Base-by-base conservation (phyloP, 257 asterid genomes). In the Haberlea rhodopensis region DNA sequence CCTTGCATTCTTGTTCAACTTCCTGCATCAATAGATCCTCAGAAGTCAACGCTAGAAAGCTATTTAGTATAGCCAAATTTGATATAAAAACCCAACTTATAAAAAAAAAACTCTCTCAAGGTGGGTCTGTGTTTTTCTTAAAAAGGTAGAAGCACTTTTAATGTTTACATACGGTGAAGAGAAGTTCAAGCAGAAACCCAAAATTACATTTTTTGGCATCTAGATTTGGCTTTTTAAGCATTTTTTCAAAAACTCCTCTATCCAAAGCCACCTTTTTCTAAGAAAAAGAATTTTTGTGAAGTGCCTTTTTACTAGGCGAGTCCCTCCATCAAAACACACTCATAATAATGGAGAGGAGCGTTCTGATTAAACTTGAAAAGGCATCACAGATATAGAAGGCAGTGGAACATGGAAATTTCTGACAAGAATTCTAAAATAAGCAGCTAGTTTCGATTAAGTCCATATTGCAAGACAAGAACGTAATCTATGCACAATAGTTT, bases 1-100 rank as follows among this genome's bases (percentile, higher is more conserved):
- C 76, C 73, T 59, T 80, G 82, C 98, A 89, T 79, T 89, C 97
- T 70, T 86, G 87, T 24, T 75, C 80, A 72, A 90, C 90, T 74
- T 94, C 97, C 97, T 94, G 86, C 73, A 73, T 23, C 57, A 56
- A 68, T 70, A 70, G 45, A 37, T 29, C 68, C 55, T 67, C 40
- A 19, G 28, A 52, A 72, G 21, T 60, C 34, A 27, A 61, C 8
- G 52, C 43, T 22, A 55, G 46, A 32, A 59, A 67, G 52, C 61
- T 46, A 56, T 63, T 0, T 19, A 63, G 34, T 10, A 34, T 34
- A 9, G 15, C 45, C 16, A 37, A 37, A 9, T 11, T 3, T 4
- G 5, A 11, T 10, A 34, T 1, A 37, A 11, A 11, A 37, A 37
- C 0, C 13, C 8, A 29, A 34, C 16, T 34, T 9, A 8, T 16